Base-by-base conservation (phyloP, 139 green algal species). In the Chlamydomonas schloesseri region DNA sequence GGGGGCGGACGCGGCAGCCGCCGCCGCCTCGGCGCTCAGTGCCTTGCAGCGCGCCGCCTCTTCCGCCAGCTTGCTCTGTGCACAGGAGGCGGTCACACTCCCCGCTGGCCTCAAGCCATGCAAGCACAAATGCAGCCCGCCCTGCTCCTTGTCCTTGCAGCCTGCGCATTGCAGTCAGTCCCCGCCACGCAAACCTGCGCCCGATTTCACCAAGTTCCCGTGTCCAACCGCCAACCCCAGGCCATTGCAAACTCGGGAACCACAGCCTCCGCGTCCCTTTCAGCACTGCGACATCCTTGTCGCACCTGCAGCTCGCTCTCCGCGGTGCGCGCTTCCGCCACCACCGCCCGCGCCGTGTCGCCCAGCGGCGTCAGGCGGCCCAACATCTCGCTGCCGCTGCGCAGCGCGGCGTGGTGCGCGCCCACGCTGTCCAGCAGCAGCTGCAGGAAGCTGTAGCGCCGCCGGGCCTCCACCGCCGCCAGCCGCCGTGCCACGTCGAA, bases 381-480 rank as follows among this genome's bases (percentile, higher is more conserved):
- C 80, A 86, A 34, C 67, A 86, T 77, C 80, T 86, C 80, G 53
- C 80, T 86, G 50, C 80, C 80, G 33, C 50, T 58, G 14, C 67
- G 50, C 50, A 86, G 67, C 68, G 80, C 80, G 47, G 80, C 68
- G 80, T 77, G 68, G 67, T 86, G 80, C 8, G 80, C 80, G 18
- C 80, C 68, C 68, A 70, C 80, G 26, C 11, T 47, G 53, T 86
- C 80, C n/a, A 86, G 67, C 50, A 86, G 80, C 31, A 86, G 80
- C 80, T 86, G 80, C 50, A 84, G 78, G 78, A 84, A 84, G 77
- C 77, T 72, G 24, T 17, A 33, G 2, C 11, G 24, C 36, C 76
- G 60, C 24, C 76, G 60, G 24, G 36, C 36, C 26, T 73, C 60
- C 76, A 83, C 76, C 36, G 37, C 36, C 28, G 76, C 14, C 76